These are phyloP conservation scores for Dacryopinax spathularia DNA, from an alignment of 768 basidiomycete genomes.

Conservation along the genomic window DNA sequence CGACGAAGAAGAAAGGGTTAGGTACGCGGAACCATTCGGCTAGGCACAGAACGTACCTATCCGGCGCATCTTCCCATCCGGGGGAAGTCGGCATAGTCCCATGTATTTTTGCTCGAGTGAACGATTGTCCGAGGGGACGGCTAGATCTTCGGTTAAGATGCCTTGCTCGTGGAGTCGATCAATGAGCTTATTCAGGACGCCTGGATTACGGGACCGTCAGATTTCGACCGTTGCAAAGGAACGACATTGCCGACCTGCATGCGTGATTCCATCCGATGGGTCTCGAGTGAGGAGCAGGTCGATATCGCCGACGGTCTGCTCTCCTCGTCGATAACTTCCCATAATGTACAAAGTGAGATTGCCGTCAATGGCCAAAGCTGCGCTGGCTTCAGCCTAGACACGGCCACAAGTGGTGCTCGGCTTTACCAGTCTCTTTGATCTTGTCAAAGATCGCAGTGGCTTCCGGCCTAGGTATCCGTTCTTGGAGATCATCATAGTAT, in stretches of 20 bases:
- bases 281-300: conserved; percentile 77
- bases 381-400: no score
- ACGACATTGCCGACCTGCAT: conserved; percentile 52
- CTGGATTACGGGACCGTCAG: conserved; percentile 23
- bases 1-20: background rate
- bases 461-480: conserved; percentile 72
- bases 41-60: conserved; percentile 35
- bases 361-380: conserved; percentile 58
- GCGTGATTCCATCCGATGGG: conserved; percentile 55
- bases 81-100: conserved; percentile 51
- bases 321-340: conserved; percentile 74
- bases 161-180: conserved; percentile 38
- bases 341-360: conserved; percentile 69
- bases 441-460: conserved; percentile 55
- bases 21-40: no score
- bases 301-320: conserved; percentile 67
- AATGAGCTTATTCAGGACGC: conserved; percentile 47
- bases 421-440: conserved; percentile 59
- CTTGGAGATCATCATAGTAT: conserved; percentile 68
- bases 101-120: conserved; percentile 67
- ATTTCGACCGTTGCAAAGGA: background rate
- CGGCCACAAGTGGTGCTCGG: no score
- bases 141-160: conserved; percentile 70
- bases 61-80: conserved; percentile 40
- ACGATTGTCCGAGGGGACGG: conserved; percentile 48